Conservation (phyloP, 805 yeast species). For the Cyberlindnera sargentensis region DNA sequence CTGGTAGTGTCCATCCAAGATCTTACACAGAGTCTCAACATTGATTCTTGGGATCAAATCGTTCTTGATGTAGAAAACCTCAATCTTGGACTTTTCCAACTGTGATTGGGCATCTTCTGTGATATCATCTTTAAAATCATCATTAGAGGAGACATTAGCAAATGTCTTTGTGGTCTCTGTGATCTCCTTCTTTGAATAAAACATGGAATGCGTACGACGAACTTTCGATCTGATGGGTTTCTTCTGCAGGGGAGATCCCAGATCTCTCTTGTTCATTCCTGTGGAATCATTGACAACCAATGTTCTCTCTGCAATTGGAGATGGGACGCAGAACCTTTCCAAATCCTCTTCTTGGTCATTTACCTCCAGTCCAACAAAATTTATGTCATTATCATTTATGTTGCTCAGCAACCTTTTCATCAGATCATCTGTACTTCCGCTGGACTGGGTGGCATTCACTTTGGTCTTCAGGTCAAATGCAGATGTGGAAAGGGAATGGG, state of each 20-base stretch:
- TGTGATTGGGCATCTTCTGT: slow-evolving; percentile 9
- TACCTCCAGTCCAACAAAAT: slow-evolving; percentile 4
- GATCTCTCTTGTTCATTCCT: slow-evolving; percentile 23
- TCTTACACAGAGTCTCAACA: slow-evolving; percentile 47
- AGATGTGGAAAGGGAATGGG: slow-evolving; percentile 16
- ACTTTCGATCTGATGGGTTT: slow-evolving; percentile 30
- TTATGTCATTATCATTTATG: slow-evolving; percentile 3
- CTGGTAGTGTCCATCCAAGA: slow-evolving; percentile 49
- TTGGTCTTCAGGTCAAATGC: slow-evolving; percentile 9
- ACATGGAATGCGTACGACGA: slow-evolving; percentile 65
- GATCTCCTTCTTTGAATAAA: slow-evolving; percentile 46
- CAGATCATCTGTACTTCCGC: slow-evolving; percentile 1
- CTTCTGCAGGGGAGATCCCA: slow-evolving; percentile 34
- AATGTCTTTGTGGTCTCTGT: slow-evolving; percentile 29
- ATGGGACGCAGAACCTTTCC: slow-evolving; percentile 22
- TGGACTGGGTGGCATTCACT: not conserved
- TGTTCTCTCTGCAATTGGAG: slow-evolving; percentile 13
- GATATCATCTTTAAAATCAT: slow-evolving; percentile 9
- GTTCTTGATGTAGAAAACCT: slow-evolving; percentile 37
- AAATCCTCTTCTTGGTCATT: slow-evolving; percentile 6
- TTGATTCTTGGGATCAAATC: slow-evolving; percentile 69
- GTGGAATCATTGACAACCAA: not conserved
- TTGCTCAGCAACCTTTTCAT: slow-evolving; percentile 1
- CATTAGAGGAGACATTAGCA: slow-evolving; percentile 15
- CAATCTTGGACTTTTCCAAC: slow-evolving; percentile 28